A percentile compares a stretch with the other conserved stretches of the same genome.
Conservation (phyloP, 164 flowering plant genomes). For the Piper longum region DNA sequence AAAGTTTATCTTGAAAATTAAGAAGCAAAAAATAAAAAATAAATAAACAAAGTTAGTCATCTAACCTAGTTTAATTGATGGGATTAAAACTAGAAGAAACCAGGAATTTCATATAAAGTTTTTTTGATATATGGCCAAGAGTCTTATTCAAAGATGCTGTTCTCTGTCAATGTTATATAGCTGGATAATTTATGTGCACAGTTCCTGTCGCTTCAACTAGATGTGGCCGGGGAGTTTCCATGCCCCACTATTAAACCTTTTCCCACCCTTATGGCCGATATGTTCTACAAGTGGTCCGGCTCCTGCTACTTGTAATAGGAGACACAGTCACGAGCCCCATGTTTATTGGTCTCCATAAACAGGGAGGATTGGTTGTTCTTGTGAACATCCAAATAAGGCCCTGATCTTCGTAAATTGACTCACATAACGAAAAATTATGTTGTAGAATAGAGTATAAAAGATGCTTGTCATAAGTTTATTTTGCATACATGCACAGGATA, state of each 20-base stretch:
- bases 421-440: too few relatives aligned
- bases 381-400: too few relatives aligned
- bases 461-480: too few relatives aligned
- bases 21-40: too few relatives aligned
- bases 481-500: too few relatives aligned
- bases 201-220: not conserved
- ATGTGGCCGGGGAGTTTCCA: not conserved
- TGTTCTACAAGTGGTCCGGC: constrained; percentile 6
- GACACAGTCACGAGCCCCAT: constrained; percentile 42
- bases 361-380: constrained; percentile 3
- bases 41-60: too few relatives aligned
- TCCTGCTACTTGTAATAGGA: constrained; percentile 19
- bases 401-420: too few relatives aligned
- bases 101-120: not conserved
- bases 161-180: not conserved
- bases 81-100: not conserved
- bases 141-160: not conserved
- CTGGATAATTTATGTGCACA: not conserved
- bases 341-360: constrained; percentile 37
- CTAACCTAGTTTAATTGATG: not conserved
- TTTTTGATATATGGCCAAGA: too few relatives aligned
- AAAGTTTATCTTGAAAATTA: too few relatives aligned
- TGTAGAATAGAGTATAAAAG: too few relatives aligned
- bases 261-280: not conserved
- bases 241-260: not conserved